These are phyloP conservation scores for Diplodia mutila DNA, from an alignment of 2,329 filamentous ascomycete genomes.

Conservation along the genomic window DNA sequence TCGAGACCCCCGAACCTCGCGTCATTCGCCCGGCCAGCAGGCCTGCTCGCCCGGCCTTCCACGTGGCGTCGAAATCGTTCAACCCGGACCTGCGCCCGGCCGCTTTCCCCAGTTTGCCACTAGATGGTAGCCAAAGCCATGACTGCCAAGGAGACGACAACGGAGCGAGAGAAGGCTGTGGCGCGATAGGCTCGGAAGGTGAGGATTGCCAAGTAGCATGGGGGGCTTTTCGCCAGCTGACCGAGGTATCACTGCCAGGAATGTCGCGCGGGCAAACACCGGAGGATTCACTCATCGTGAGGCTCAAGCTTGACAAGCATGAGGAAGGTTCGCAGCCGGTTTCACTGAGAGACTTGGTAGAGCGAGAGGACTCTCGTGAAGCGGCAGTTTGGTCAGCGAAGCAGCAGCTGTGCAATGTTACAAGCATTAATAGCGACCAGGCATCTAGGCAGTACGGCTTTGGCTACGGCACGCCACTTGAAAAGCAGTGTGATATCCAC, in stretches of 20 bases:
- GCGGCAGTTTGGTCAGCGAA: neutral
- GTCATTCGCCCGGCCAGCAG: constrained; percentile 1
- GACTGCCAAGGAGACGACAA: neutral
- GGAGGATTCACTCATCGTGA: neutral
- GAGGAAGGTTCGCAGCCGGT: no score
- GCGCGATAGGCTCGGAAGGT: neutral
- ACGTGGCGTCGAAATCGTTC: neutral
- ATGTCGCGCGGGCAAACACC: no score
- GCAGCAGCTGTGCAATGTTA: neutral
- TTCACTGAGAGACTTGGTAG: neutral
- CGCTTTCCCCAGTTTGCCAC: constrained; percentile 18
- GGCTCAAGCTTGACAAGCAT: neutral
- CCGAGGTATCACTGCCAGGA: no score
- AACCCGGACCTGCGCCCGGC: constrained; percentile 10
- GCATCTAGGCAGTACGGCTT: neutral
- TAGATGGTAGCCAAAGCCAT: no score
- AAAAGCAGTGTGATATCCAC: neutral
- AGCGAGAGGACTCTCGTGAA: neutral
- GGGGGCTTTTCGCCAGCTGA: neutral
- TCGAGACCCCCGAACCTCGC: neutral
- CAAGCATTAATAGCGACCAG: neutral
- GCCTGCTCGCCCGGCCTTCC: neutral
- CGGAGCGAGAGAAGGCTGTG: neutral
- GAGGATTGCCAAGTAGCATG: neutral
- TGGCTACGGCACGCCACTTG: neutral